Conservation (phyloP, 768 basidiomycete species). For the Cystofilobasidium capitatum region DNA sequence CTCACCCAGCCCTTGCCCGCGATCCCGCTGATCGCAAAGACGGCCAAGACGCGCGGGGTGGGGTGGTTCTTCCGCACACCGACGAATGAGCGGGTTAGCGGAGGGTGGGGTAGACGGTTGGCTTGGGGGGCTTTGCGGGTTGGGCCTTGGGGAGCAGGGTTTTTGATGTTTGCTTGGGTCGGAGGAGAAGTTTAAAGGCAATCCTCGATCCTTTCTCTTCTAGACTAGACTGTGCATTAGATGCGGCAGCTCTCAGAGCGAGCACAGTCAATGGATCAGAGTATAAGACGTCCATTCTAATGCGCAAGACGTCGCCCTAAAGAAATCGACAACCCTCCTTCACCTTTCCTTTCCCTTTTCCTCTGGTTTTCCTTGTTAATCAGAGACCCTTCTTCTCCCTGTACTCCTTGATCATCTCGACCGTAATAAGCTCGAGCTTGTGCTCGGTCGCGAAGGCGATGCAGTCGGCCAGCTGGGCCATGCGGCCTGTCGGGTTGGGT, state of each 20-base stretch:
- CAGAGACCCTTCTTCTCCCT: conserved; percentile 29
- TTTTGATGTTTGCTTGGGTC: conserved; percentile 14
- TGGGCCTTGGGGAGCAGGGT: conserved; percentile 16
- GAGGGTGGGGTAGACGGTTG: neutral
- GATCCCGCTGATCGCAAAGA: conserved; percentile 19
- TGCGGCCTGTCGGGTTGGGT: conserved; percentile 62
- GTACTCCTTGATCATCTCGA: conserved; percentile 51
- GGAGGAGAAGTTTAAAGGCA: conserved; percentile 25
- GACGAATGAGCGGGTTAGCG: neutral
- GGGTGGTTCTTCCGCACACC: conserved; percentile 17
- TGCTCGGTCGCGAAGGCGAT: conserved; percentile 78
- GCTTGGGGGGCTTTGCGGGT: conserved; percentile 11
- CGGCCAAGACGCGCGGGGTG: neutral
- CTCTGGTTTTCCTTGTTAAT: too few species aligned
- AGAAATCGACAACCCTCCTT: too few species aligned
- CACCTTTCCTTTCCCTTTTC: too few species aligned
- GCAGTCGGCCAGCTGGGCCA: conserved; percentile 93
- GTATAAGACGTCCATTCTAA: too few species aligned
- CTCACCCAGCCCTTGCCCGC: conserved; percentile 9
- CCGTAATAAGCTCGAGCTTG: conserved; percentile 88
- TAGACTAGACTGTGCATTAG: too few species aligned
- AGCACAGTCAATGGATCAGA: too few species aligned
- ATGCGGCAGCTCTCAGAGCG: too few species aligned
- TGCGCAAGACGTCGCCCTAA: too few species aligned
- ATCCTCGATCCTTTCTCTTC: too few species aligned